A percentile compares a stretch with the other conserved stretches of the same genome.
These are phyloP conservation scores for Ascochyta fabae DNA, from an alignment of 2,329 filamentous ascomycete species.

Conservation along the genomic window DNA sequence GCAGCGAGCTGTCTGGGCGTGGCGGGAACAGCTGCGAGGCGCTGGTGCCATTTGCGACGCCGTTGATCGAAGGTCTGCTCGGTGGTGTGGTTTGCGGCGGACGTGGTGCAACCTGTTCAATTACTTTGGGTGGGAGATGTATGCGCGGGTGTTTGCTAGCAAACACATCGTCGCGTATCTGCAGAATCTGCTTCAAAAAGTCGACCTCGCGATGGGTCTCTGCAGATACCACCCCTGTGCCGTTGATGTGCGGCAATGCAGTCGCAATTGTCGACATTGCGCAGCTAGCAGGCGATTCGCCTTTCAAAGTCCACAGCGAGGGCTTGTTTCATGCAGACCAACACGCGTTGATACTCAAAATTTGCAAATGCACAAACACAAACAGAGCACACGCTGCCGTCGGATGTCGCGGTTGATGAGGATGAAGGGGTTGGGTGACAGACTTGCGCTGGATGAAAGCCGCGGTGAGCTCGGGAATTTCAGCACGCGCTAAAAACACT, in stretches of 20 bases:
- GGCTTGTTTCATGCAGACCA: constrained; percentile 28
- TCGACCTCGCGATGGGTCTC: constrained; percentile 53
- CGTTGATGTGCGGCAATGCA: constrained; percentile 40
- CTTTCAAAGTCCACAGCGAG: constrained; percentile 27
- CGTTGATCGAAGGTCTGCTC: constrained; percentile 42
- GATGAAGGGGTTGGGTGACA: constrained; percentile 29
- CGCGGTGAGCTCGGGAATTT: constrained; percentile 11
- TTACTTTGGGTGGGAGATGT: constrained; percentile 62
- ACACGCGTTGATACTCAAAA: constrained; percentile 23
- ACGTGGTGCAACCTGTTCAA: constrained; percentile 51
- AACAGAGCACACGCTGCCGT: constrained; percentile 30
- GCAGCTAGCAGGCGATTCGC: constrained; percentile 28
- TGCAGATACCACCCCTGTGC: constrained; percentile 45
- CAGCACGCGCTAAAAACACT: constrained; percentile 21
- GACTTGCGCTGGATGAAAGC: constrained; percentile 12
- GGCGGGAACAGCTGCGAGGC: constrained; percentile 36
- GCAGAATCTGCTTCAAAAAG: constrained; percentile 78
- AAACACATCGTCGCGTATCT: constrained; percentile 80
- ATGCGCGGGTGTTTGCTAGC: constrained; percentile 74
- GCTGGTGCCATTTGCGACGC: constrained; percentile 35
- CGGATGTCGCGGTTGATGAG: constrained; percentile 29
- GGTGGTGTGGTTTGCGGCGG: constrained; percentile 33
- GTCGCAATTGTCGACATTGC: constrained; percentile 42
- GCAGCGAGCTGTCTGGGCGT: constrained; percentile 39
- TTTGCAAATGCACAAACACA: constrained; percentile 37